Percentiles rank a stretch among this genome's conserved stretches.
These are phyloP conservation scores for Pythium guiyangense DNA, from an alignment of 352 stramenopile genomes.

Conservation along the genomic window DNA sequence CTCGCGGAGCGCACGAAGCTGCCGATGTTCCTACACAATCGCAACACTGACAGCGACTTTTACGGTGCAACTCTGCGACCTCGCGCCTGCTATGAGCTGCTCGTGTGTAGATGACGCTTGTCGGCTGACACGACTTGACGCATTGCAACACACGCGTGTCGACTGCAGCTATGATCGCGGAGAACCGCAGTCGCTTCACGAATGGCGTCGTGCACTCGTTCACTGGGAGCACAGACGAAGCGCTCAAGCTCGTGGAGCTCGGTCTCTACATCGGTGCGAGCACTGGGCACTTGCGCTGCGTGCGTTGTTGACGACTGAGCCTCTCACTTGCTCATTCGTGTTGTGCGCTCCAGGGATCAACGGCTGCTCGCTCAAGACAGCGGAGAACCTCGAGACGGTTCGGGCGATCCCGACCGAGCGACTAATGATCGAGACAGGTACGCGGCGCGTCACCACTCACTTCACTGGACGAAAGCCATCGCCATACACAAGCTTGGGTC, in stretches of 20 bases:
- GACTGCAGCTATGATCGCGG: conserved; percentile 53
- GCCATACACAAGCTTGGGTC: neutral
- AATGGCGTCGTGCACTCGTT: conserved; percentile 96
- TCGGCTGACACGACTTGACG: neutral
- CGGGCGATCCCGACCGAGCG: conserved; percentile 88
- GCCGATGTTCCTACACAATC: conserved; percentile 97
- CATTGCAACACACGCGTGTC: neutral
- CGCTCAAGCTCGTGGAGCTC: conserved; percentile 88
- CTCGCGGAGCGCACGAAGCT: conserved; percentile 77
- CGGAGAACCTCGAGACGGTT: conserved; percentile 92
- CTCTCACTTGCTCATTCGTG: neutral
- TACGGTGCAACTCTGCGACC: conserved; percentile 32
- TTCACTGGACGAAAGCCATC: neutral
- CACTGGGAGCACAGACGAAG: conserved; percentile 91
- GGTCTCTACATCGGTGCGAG: conserved; percentile 91
- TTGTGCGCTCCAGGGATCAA: conserved; percentile 75
- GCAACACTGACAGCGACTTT: conserved; percentile 93
- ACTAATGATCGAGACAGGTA: conserved; percentile 94
- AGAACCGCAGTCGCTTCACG: conserved; percentile 61
- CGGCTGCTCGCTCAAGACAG: conserved; percentile 95
- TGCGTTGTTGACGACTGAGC: neutral
- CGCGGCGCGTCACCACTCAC: neutral
- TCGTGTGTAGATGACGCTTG: neutral
- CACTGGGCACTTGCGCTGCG: neutral
- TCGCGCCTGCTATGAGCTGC: too few relatives aligned